phyloP scores from a whole-genome alignment of 495 filamentous ascomycete genomes.

The Lasiosphaeria hispida region DNA sequence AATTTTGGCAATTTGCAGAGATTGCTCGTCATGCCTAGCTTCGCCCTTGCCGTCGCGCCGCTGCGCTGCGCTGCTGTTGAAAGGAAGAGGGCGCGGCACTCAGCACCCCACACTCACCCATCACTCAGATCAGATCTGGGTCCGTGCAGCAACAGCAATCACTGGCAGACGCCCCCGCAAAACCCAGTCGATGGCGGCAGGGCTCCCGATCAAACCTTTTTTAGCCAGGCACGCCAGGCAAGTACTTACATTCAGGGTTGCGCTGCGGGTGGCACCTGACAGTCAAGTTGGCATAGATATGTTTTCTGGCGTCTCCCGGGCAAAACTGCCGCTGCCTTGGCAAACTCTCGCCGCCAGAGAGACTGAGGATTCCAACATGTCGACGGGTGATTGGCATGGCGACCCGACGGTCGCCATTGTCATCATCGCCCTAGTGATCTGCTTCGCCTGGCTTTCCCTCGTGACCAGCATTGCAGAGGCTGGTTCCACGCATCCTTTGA shows the following conservation, averaged over 20 bases:
- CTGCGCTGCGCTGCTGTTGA: not conserved
- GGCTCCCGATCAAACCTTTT: too few species aligned
- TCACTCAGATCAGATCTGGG: too few species aligned
- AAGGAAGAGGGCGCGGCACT: too few species aligned
- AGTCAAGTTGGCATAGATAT: not conserved
- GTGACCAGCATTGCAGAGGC: not conserved
- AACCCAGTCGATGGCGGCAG: too few species aligned
- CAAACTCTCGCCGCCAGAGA: not conserved
- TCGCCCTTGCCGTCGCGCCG: not conserved
- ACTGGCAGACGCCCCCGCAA: too few species aligned
- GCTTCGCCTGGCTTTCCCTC: slow-evolving; percentile 24
- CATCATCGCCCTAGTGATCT: slow-evolving; percentile 15
- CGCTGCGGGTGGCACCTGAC: too few species aligned
- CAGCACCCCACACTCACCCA: too few species aligned
- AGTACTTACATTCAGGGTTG: too few species aligned
- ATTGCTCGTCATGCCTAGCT: slow-evolving; percentile 16
- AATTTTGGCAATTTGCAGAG: slow-evolving; percentile 21
- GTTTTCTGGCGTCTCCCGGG: not conserved
- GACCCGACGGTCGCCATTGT: slow-evolving; percentile 12
- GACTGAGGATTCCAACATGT: slow-evolving; percentile 15
- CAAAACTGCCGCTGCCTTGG: not conserved
- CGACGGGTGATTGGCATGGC: slow-evolving; percentile 6
- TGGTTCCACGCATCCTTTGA: slow-evolving; percentile 3
- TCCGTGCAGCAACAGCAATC: too few species aligned
- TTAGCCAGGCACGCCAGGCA: too few species aligned